Evolutionary conservation across 2,329 filamentous ascomycete genomes (phyloP), one percentile per base, ranked within the genome.

Genomic region (Arthrinium puccinioides): DNA sequence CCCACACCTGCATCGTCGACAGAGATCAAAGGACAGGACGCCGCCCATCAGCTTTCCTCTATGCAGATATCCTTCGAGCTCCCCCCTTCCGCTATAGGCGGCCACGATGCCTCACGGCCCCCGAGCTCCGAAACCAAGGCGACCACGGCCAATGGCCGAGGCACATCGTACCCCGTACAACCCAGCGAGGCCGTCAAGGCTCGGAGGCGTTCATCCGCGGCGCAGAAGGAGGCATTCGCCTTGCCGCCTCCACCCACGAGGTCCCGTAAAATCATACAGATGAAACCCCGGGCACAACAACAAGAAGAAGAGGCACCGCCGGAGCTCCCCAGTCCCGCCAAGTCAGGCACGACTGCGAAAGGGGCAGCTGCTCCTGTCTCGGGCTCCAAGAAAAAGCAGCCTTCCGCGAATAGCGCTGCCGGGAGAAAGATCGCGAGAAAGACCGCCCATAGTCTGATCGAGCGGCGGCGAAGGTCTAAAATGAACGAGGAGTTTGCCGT

Each of bases 401-500:
- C 81, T 2, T 80, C 76, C 36, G 74, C 78, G 2, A 84, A 82
- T 6, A 94, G 84, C 49, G 86, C 86, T 1, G 88, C 89, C 1
- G 88, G 88, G n/a, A 76, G 88, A 39, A 97, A 96, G 67, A 94
- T 92, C 48, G 89, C 92, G 6, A 76, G 92, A 47, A 97, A 96
- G 66, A 97, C 90, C 2, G 92, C 92, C 9, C 92, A 98, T 56
- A 96, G 88, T 53, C 64, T 97, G 47, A 98, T 97, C 50, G 92
- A 98, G 65, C 73, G 92, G 31, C 70, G 90, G 40, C 70, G 92
- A 51, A 73, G 92, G 44, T 94, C 87, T 10, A 98, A 97, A 69
- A 98, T 97, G 90, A 97, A 98, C 50, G 90, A 97, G 59, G 92
- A 97, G 63, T 97, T 97, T 64, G 84, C 80, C 2, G 84, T 94